These are phyloP conservation scores for Rhododendron vialii DNA, from an alignment of 148 eudicot species.

Conservation along the genomic window DNA sequence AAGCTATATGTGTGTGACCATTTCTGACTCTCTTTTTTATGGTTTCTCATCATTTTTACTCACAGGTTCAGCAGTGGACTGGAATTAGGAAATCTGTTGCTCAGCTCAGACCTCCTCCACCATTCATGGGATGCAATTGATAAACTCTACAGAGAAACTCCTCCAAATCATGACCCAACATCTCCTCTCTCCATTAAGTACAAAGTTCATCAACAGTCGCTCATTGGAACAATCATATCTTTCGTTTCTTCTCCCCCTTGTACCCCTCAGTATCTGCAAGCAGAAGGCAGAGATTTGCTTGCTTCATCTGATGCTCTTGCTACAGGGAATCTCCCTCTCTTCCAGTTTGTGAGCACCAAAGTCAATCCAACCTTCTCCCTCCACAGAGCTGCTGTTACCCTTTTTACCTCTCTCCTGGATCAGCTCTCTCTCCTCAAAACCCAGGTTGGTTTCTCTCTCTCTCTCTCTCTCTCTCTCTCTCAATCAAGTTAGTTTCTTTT, in stretches of 20 bases:
- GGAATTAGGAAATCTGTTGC: slow-evolving; percentile 15
- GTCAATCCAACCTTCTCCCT: slow-evolving; percentile 22
- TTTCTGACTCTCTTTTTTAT: not conserved
- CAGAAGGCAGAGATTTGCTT: slow-evolving; percentile 16
- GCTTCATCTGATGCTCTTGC: slow-evolving; percentile 12
- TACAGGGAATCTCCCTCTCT: not conserved
- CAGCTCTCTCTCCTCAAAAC: slow-evolving; percentile 1
- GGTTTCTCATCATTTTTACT: not conserved
- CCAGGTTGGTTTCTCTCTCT: slow-evolving; percentile 1
- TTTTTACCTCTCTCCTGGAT: slow-evolving; percentile 13
- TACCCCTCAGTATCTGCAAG: slow-evolving; percentile 10
- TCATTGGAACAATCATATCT: slow-evolving; percentile 11
- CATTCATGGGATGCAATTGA: slow-evolving; percentile 17
- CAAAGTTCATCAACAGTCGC: not conserved
- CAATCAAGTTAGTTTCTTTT: not conserved
- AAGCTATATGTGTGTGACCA: not conserved
- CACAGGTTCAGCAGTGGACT: slow-evolving; percentile 25
- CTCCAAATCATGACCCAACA: not conserved
- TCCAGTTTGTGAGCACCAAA: slow-evolving; percentile 24
- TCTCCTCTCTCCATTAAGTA: slow-evolving; percentile 2
- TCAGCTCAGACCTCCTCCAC: slow-evolving; percentile 16
- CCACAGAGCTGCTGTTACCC: slow-evolving; percentile 16
- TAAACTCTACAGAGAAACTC: not conserved
- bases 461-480: not conserved
- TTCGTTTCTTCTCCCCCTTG: slow-evolving; percentile 18